A percentile compares a stretch with the other conserved stretches of the same genome.
Conservation (phyloP, 768 basidiomycete species). For the Russula olivacea region DNA sequence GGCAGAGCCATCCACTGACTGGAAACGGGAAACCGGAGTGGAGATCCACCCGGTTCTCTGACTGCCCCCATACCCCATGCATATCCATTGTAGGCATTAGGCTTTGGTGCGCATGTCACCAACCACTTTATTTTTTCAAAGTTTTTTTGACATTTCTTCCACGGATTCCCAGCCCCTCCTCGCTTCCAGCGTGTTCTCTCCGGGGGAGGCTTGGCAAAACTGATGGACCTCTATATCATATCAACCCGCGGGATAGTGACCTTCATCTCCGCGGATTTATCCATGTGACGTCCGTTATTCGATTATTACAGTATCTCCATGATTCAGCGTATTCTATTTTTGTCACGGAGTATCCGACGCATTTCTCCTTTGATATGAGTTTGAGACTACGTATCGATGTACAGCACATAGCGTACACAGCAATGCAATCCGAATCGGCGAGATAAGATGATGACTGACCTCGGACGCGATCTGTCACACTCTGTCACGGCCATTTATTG, state of each 20-base stretch:
- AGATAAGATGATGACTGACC: no score
- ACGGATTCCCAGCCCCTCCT: not conserved
- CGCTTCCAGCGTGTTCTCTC: not conserved
- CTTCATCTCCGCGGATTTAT: not conserved
- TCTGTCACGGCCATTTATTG: conserved; percentile 11
- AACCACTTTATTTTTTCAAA: no score
- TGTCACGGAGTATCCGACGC: not conserved
- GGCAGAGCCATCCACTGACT: not conserved
- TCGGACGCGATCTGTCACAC: conserved; percentile 23
- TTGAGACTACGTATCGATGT: no score
- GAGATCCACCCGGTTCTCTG: not conserved
- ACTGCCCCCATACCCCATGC: not conserved
- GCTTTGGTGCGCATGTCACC: not conserved
- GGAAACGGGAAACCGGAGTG: conserved; percentile 2
- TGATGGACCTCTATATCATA: not conserved
- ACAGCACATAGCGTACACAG: no score
- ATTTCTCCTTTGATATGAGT: not conserved
- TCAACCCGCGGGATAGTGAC: not conserved
- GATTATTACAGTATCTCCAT: not conserved
- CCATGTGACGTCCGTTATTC: not conserved
- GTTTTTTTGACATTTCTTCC: not conserved
- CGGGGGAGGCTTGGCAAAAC: not conserved
- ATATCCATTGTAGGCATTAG: not conserved
- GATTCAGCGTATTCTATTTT: not conserved
- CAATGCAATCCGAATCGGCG: not conserved